These are phyloP conservation scores for Austroboletus festivus DNA, from an alignment of 768 basidiomycete genomes.

Conservation along the genomic window DNA sequence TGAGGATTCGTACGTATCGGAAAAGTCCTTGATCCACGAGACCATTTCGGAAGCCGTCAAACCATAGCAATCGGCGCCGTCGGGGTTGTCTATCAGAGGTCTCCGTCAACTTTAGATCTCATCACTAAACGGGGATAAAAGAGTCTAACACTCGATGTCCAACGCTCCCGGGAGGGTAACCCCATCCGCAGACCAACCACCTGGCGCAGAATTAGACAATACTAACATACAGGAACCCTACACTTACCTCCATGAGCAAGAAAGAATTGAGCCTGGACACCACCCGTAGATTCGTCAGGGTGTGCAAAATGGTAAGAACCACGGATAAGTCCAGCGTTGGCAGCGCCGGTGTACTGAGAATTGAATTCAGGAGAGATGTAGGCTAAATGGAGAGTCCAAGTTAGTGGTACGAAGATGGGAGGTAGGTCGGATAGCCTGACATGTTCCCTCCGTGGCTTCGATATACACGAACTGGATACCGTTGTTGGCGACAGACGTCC, in stretches of 20 bases:
- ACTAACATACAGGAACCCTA: background rate
- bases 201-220: slow-evolving; percentile 21
- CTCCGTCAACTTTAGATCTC: background rate
- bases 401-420: background rate
- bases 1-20: slow-evolving; percentile 49
- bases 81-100: slow-evolving; percentile 43
- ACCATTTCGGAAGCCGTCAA: slow-evolving; percentile 54
- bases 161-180: slow-evolving; percentile 62
- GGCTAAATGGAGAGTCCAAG: slow-evolving; percentile 6
- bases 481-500: slow-evolving; percentile 48
- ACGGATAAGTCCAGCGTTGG: slow-evolving; percentile 52
- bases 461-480: slow-evolving; percentile 58
- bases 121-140: background rate
- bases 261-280: slow-evolving; percentile 37
- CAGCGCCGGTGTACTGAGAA: slow-evolving; percentile 54
- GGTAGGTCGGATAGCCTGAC: slow-evolving; percentile 28
- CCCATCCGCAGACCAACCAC: slow-evolving; percentile 52
- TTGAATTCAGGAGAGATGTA: slow-evolving; percentile 34
- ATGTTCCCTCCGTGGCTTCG: slow-evolving; percentile 66
- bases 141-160: slow-evolving; percentile 55
- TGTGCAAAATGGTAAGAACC: slow-evolving; percentile 40
- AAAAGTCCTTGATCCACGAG: slow-evolving; percentile 60
- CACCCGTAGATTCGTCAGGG: slow-evolving; percentile 13
- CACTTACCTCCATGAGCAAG: slow-evolving; percentile 49
- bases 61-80: slow-evolving; percentile 48